Base-by-base conservation (phyloP, 129 eudicot genomes). In the Chrysanthemum seticuspe region DNA sequence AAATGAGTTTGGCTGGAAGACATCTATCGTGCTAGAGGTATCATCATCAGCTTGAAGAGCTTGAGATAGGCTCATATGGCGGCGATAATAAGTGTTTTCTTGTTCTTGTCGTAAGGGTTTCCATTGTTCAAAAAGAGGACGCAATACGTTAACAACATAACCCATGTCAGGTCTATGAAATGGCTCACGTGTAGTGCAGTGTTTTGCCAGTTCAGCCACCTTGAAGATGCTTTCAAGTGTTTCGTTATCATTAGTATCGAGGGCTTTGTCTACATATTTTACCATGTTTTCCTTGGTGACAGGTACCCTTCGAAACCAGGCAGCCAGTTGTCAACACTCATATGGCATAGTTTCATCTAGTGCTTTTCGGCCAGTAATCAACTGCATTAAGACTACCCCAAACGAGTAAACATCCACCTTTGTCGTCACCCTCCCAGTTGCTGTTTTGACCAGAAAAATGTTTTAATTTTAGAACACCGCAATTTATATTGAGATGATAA, bases 41-140 rank as follows among this genome's bases (percentile, higher is more conserved):
- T 85, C 96, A 68, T 86, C 96, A 58, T 78, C 77, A 6, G 84
- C 80, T 84, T 89, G 92, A 63, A 89, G 82, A 40, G 70, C 81
- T 62, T 87, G 85, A 16, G 92, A 87, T 4, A 84, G 88, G 69
- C 87, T 86, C 89, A 80, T 75, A 57, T 84, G 80, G 36, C 64
- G 87, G 54, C 80, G 82, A n/a, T 84, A 87, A 50, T 64, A 58
- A 13, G 55, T 72, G 13, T 84, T 87, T 36, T 85, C 95, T 51
- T 88, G 81, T 25, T 51, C 75, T 3, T 44, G 49, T 55, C 47
- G 25, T 4, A 83, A 47, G 36, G 87, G 87, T 25, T 65, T 71
- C 87, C 87, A 83, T 40, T 78, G 56, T 67, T 65, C 81, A 14
- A 78, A 81, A 45, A 83, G 78, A 6, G 81, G 81, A 47, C 67